These are phyloP conservation scores for Verticillium zaregamsianum DNA, from an alignment of 2,329 filamentous ascomycete species.

Conservation along the genomic window DNA sequence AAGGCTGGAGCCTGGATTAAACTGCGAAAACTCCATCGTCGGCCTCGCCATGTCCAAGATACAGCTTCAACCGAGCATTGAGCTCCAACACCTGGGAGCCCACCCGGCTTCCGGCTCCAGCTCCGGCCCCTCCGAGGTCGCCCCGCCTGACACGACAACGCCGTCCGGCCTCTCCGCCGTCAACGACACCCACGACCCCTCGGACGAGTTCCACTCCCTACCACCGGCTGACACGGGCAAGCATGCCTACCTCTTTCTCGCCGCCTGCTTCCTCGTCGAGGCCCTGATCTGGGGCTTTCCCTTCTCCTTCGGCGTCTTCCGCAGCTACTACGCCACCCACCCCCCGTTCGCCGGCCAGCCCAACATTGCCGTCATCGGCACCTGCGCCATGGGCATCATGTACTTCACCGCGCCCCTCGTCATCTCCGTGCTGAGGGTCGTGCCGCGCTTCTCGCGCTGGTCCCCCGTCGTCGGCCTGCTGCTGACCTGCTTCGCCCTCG, in stretches of 20 bases:
- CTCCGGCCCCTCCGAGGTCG: background rate
- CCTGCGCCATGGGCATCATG: constrained; percentile 56
- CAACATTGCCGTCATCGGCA: constrained; percentile 60
- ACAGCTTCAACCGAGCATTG: background rate
- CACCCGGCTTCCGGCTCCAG: background rate
- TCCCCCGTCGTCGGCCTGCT: constrained; percentile 40
- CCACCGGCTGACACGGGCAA: constrained; percentile 30
- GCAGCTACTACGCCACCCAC: constrained; percentile 61
- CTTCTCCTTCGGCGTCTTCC: constrained; percentile 66
- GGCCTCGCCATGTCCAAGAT: background rate
- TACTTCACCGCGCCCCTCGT: constrained; percentile 49
- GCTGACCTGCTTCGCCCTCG: constrained; percentile 48
- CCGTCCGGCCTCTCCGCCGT: background rate
- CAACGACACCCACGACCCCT: background rate
- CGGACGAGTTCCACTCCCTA: constrained; percentile 18
- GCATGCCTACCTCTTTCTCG: constrained; percentile 28
- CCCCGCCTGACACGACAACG: background rate
- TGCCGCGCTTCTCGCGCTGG: constrained; percentile 34
- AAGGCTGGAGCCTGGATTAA: background rate
- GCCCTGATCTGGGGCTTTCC: constrained; percentile 59
- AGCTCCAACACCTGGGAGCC: background rate
- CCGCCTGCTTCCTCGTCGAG: constrained; percentile 41
- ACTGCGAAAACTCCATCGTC: background rate
- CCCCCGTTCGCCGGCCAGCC: constrained; percentile 51
- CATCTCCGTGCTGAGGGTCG: constrained; percentile 40